Conservation (phyloP, 306 rosid genomes). For the Phaseolus lunatus region DNA sequence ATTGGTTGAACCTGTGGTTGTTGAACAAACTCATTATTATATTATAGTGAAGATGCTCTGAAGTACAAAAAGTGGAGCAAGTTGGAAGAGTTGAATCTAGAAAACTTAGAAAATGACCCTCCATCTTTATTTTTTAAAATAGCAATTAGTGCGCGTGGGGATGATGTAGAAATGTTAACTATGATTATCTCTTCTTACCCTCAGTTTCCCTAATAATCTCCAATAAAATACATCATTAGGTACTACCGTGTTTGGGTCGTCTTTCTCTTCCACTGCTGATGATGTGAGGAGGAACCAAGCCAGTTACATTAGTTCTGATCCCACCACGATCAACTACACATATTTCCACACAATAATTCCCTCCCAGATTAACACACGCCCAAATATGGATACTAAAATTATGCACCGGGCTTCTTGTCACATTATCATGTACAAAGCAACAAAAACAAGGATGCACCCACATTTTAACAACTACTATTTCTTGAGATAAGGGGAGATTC, state of each 20-base stretch:
- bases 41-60: slow-evolving; percentile 6
- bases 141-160: background rate
- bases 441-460: slow-evolving; percentile 52
- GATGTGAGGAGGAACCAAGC: slow-evolving; percentile 46
- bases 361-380: slow-evolving; percentile 46
- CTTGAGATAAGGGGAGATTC: slow-evolving; percentile 39
- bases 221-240: slow-evolving; percentile 15
- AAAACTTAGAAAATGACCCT: slow-evolving; percentile 34
- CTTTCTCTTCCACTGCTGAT: slow-evolving; percentile 25
- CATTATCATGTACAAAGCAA: slow-evolving; percentile 59
- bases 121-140: slow-evolving; percentile 11
- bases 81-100: slow-evolving; percentile 7
- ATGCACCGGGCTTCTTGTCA: slow-evolving; percentile 55
- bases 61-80: slow-evolving; percentile 15
- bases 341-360: slow-evolving; percentile 43
- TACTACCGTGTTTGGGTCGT: slow-evolving; percentile 24
- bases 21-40: background rate
- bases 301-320: slow-evolving; percentile 48
- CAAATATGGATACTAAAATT: slow-evolving; percentile 52
- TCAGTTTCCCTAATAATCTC: slow-evolving; percentile 33
- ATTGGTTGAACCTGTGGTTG: background rate
- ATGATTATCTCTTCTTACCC: slow-evolving; percentile 28
- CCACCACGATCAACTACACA: slow-evolving; percentile 48
- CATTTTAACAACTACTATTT: slow-evolving; percentile 52
- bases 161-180: slow-evolving; percentile 21